phyloP scores from a whole-genome alignment of 2,329 filamentous ascomycete genomes.

The Fusarium subtropicale region DNA sequence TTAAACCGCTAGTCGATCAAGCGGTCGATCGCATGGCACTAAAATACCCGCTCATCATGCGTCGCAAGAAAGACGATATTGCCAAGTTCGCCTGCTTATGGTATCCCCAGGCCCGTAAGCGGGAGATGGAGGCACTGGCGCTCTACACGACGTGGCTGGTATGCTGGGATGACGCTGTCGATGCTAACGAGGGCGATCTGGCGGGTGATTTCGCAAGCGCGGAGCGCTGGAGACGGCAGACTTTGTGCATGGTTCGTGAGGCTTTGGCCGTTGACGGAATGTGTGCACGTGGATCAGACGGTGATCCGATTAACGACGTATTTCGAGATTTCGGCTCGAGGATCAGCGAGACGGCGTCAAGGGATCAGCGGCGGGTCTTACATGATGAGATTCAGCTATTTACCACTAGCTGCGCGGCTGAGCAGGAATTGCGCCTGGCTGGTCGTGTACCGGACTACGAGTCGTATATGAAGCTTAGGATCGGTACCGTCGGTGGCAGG shows the following conservation, averaged over 20 bases:
- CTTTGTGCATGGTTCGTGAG: slow-evolving; percentile 33
- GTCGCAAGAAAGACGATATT: slow-evolving; percentile 52
- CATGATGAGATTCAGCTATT: slow-evolving; percentile 43
- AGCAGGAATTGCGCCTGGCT: slow-evolving; percentile 47
- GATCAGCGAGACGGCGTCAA: slow-evolving; percentile 6
- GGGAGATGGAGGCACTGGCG: slow-evolving; percentile 39
- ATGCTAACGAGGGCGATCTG: slow-evolving; percentile 47
- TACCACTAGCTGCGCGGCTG: slow-evolving; percentile 43
- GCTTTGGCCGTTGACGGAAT: slow-evolving; percentile 32
- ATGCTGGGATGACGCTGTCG: slow-evolving; percentile 52
- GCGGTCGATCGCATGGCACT: slow-evolving; percentile 50
- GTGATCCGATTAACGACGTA: slow-evolving; percentile 43
- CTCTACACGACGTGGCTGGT: slow-evolving; percentile 49
- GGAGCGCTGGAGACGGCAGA: slow-evolving; percentile 44
- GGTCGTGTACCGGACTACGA: slow-evolving; percentile 43
- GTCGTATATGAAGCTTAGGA: slow-evolving; percentile 47
- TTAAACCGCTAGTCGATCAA: slow-evolving; percentile 38
- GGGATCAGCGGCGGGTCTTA: slow-evolving; percentile 36
- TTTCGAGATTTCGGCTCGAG: slow-evolving; percentile 43
- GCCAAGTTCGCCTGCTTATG: slow-evolving; percentile 34
- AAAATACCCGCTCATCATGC: slow-evolving; percentile 45
- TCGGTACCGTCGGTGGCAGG: slow-evolving; percentile 46
- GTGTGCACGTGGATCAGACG: neutral
- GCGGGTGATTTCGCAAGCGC: slow-evolving; percentile 44
- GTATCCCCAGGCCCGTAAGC: slow-evolving; percentile 41